Conservation (phyloP, 345 rosid genomes). For the Citropsis articulata region DNA sequence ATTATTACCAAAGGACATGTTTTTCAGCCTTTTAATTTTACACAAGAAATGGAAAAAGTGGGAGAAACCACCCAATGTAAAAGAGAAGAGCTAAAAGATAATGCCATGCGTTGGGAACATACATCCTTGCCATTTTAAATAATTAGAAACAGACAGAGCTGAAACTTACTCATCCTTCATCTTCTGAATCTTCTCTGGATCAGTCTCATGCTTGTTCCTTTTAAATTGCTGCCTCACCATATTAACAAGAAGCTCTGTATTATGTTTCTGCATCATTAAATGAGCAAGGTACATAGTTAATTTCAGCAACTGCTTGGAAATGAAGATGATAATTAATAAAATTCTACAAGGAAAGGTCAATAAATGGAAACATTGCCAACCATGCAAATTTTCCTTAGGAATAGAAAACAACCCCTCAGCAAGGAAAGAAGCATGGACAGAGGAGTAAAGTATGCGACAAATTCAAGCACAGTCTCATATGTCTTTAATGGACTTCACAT, state of each 20-base stretch:
- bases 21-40: not conserved
- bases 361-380: not conserved
- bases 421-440: not conserved
- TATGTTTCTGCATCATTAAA: slow-evolving; percentile 65
- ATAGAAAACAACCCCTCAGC: not conserved
- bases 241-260: slow-evolving; percentile 68
- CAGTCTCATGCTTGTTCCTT: slow-evolving; percentile 74
- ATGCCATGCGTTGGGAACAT: not conserved
- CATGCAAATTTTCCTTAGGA: not conserved
- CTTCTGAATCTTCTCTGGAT: slow-evolving; percentile 86
- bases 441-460: not conserved
- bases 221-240: slow-evolving; percentile 91
- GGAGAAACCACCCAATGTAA: not conserved
- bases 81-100: not conserved
- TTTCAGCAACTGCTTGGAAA: not conserved
- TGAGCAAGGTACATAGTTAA: slow-evolving; percentile 5
- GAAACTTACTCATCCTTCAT: slow-evolving; percentile 83
- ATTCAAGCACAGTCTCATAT: not conserved
- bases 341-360: not conserved
- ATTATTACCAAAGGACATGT: not conserved
- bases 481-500: not conserved
- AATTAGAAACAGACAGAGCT: not conserved
- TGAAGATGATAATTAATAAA: not conserved
- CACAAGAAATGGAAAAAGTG: not conserved
- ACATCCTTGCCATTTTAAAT: not conserved